Percentiles rank a stretch among this genome's conserved stretches.
Conservation (phyloP, 768 basidiomycete species). For the Heimioporus sp. region DNA sequence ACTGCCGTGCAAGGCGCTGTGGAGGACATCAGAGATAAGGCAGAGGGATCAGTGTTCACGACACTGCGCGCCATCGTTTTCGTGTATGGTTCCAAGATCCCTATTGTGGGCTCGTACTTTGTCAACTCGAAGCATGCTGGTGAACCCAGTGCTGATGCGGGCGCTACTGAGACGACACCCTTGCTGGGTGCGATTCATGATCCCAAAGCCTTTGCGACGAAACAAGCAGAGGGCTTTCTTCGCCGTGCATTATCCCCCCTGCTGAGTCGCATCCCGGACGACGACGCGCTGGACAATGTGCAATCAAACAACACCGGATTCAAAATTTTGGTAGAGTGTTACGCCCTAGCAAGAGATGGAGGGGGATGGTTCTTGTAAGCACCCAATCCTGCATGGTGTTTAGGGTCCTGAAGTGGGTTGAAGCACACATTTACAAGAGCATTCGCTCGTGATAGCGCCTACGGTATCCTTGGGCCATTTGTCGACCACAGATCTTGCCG, state of each 20-base stretch:
- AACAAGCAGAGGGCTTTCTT: constrained; percentile 17
- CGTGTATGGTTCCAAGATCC: constrained; percentile 16
- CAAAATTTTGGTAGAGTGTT: constrained; percentile 15
- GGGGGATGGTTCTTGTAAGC: constrained; percentile 23
- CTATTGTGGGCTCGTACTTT: constrained; percentile 24
- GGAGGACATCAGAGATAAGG: constrained; percentile 4
- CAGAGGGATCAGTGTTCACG: constrained; percentile 2
- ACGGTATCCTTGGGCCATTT: constrained; percentile 50
- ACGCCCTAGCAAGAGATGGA: constrained; percentile 22
- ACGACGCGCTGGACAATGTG: constrained; percentile 17
- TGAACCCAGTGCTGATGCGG: neutral
- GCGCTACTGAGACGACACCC: constrained; percentile 24
- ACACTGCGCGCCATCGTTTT: constrained; percentile 11
- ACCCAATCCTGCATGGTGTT: neutral
- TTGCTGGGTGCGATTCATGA: constrained; percentile 22
- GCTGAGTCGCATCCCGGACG: constrained; percentile 13
- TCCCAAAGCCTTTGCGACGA: constrained; percentile 19
- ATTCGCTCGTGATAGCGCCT: constrained; percentile 24
- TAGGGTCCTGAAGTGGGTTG: neutral
- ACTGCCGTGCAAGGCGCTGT: neutral
- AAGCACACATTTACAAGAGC: constrained; percentile 21
- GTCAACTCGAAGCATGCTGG: constrained; percentile 1
- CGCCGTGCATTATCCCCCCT: constrained; percentile 14
- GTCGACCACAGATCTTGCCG: constrained; percentile 51
- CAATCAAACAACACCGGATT: constrained; percentile 9